Conservation (phyloP, 257 asterid genomes). For the Nicotiana knightiana region DNA sequence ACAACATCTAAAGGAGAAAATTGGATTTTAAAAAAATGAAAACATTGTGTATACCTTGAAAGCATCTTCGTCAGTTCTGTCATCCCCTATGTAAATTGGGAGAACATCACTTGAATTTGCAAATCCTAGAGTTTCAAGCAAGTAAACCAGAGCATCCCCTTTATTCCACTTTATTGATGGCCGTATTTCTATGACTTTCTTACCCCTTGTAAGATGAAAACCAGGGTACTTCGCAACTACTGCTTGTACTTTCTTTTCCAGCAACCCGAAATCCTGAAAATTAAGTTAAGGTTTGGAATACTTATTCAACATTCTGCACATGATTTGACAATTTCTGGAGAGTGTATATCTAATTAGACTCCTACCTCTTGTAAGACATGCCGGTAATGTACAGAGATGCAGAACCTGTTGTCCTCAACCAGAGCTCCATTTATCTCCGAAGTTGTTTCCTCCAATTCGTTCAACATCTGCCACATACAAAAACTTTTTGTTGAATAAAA, state of each 20-base stretch:
- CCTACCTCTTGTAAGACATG: conserved; percentile 57
- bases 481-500: neutral
- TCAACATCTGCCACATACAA: conserved; percentile 40
- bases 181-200: conserved; percentile 71
- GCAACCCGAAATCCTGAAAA: conserved; percentile 43
- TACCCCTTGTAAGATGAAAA: conserved; percentile 67
- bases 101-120: conserved; percentile 36
- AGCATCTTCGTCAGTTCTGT: conserved; percentile 83
- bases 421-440: conserved; percentile 46
- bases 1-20: neutral
- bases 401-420: conserved; percentile 78
- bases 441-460: conserved; percentile 38
- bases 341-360: neutral
- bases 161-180: conserved; percentile 88
- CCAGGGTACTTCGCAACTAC: conserved; percentile 29
- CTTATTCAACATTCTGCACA: neutral
- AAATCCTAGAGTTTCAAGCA: conserved; percentile 56
- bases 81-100: conserved; percentile 75
- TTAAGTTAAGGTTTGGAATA: neutral
- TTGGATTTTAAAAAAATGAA: neutral
- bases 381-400: conserved; percentile 78
- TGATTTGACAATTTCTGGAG: neutral
- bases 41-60: conserved; percentile 43
- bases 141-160: conserved; percentile 61
- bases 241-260: conserved; percentile 38